phyloP scores from a whole-genome alignment of 2,329 filamentous ascomycete species.

The Diaporthe sp. region DNA sequence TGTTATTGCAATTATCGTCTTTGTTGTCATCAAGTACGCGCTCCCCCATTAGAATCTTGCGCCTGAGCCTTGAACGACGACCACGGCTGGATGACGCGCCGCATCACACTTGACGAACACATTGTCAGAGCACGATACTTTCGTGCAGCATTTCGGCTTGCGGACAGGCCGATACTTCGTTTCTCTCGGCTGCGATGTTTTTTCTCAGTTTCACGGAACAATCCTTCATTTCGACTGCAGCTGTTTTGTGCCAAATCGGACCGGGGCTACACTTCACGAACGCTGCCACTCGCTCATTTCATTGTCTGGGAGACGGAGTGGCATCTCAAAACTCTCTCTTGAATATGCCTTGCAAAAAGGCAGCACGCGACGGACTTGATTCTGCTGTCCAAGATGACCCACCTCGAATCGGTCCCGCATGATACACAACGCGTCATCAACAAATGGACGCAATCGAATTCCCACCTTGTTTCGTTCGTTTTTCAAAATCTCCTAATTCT shows the following conservation, averaged over 20 bases:
- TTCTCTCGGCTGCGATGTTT: not conserved
- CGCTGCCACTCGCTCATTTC: not conserved
- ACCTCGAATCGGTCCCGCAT: not conserved
- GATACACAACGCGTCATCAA: not conserved
- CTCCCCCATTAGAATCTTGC: not conserved
- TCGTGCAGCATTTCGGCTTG: not conserved
- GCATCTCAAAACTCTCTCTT: not conserved
- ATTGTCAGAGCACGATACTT: not conserved
- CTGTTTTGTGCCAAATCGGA: not conserved
- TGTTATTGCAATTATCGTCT: slow-evolving; percentile 39
- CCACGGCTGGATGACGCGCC: not conserved
- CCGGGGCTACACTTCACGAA: not conserved
- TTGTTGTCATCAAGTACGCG: slow-evolving; percentile 40
- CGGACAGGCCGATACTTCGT: not conserved
- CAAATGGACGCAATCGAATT: not conserved
- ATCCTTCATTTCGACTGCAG: not conserved
- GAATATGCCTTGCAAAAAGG: not conserved
- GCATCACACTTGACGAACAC: not conserved
- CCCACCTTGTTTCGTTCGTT: not conserved
- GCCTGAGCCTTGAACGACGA: not conserved
- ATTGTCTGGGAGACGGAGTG: not conserved
- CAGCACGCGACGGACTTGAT: not conserved
- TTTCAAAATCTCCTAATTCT: not conserved
- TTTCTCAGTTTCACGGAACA: not conserved
- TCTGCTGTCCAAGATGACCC: not conserved